Conservation (phyloP, 345 rosid genomes). For the Lepidium sativum region DNA sequence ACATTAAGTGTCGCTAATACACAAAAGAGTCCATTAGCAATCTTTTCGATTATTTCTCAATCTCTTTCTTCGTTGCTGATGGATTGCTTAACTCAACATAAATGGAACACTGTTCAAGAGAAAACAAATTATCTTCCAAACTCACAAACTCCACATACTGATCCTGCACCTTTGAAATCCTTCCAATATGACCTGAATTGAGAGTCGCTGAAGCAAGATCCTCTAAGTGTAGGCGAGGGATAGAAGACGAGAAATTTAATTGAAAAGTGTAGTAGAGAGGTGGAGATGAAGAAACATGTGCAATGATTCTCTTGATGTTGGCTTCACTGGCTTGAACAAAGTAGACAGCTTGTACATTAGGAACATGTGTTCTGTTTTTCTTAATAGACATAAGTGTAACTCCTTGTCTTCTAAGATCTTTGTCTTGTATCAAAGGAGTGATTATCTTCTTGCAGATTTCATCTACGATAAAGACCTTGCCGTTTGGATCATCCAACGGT, state of each 20-base stretch:
- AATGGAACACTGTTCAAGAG: conserved; percentile 47
- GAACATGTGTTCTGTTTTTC: conserved; percentile 50
- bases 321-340: conserved; percentile 55
- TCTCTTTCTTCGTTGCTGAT: conserved; percentile 69
- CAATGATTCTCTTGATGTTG: conserved; percentile 50
- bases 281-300: conserved; percentile 48
- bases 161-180: conserved; percentile 62
- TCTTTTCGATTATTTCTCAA: conserved; percentile 60
- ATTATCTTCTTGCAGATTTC: conserved; percentile 55
- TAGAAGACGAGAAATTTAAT: conserved; percentile 58
- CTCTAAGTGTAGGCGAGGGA: conserved; percentile 58
- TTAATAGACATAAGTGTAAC: conserved; percentile 62
- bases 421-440: conserved; percentile 67
- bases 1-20: conserved; percentile 61
- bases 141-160: conserved; percentile 81
- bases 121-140: conserved; percentile 68
- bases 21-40: conserved; percentile 59
- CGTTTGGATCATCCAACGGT: conserved; percentile 49
- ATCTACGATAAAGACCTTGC: conserved; percentile 72
- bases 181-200: conserved; percentile 37
- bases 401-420: conserved; percentile 72
- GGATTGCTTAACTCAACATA: conserved; percentile 79
- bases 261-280: conserved; percentile 60
- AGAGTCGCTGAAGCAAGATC: conserved; percentile 64
- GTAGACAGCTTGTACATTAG: conserved; percentile 64